These are phyloP conservation scores for Fimicolochytrium jonesii DNA, from an alignment of 192 early-diverging fungal species.

Conservation along the genomic window DNA sequence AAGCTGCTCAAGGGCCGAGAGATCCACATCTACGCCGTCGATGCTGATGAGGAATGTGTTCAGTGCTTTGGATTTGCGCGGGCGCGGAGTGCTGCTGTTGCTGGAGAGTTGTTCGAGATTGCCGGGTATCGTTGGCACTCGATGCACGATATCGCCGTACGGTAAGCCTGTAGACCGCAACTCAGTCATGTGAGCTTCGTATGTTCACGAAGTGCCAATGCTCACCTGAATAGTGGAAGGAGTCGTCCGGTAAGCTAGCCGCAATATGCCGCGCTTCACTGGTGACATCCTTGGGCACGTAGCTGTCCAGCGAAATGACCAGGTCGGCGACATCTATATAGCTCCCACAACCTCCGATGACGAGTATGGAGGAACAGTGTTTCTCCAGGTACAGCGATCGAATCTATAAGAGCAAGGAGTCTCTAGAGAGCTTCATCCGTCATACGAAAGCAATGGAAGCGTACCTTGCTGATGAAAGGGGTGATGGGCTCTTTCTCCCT, in stretches of 20 bases:
- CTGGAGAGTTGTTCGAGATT: too few species aligned
- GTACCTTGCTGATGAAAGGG: constrained; percentile 50
- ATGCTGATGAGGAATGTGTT: constrained; percentile 29
- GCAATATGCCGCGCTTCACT: constrained; percentile 32
- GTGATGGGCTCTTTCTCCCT: constrained; percentile 52
- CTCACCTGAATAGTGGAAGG: too few species aligned
- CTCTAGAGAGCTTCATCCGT: neutral
- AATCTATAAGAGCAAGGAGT: too few species aligned
- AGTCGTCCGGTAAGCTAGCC: constrained; percentile 28
- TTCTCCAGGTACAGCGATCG: constrained; percentile 28
- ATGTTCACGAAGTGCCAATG: too few species aligned
- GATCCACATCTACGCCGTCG: constrained; percentile 29
- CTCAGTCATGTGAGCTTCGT: too few species aligned
- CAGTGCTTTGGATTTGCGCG: constrained; percentile 8
- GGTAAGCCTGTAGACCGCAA: too few species aligned
- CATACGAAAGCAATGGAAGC: neutral
- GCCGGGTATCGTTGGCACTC: neutral
- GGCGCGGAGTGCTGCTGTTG: too few species aligned
- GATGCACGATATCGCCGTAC: neutral
- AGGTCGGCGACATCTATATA: constrained; percentile 53
- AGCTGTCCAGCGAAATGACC: constrained; percentile 47
- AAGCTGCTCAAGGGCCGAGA: constrained; percentile 54
- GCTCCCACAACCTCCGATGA: constrained; percentile 56
- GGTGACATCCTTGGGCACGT: constrained; percentile 39
- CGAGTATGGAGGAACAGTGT: constrained; percentile 41